These are phyloP conservation scores for Hanseniaspora opuntiae DNA, from an alignment of 805 yeast species.

Conservation along the genomic window DNA sequence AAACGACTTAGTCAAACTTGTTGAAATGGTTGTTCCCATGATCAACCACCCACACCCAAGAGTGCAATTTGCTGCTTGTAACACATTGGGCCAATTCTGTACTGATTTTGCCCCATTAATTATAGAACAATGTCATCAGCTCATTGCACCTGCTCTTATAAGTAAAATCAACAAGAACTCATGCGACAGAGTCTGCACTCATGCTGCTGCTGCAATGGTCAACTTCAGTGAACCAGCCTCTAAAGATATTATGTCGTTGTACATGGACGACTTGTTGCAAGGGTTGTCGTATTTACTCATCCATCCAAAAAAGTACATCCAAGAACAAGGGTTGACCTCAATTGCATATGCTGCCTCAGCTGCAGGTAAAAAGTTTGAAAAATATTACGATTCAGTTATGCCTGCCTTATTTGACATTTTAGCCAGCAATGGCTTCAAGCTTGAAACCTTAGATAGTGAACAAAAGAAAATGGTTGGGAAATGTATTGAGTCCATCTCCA, in stretches of 20 bases:
- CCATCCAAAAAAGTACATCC: slow-evolving; percentile 82
- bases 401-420: slow-evolving; percentile 71
- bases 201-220: slow-evolving; percentile 96
- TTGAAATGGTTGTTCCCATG: slow-evolving; percentile 77
- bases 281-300: slow-evolving; percentile 65
- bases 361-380: slow-evolving; percentile 73
- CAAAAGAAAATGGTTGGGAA: slow-evolving; percentile 75
- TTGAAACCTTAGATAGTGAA: slow-evolving; percentile 56
- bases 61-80: slow-evolving; percentile 94
- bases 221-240: slow-evolving; percentile 88
- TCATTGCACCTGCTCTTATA: slow-evolving; percentile 77
- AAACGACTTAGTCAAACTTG: slow-evolving; percentile 62
- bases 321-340: slow-evolving; percentile 92
- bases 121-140: slow-evolving; percentile 65
- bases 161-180: slow-evolving; percentile 60
- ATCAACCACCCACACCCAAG: slow-evolving; percentile 78
- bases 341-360: slow-evolving; percentile 96
- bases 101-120: slow-evolving; percentile 88
- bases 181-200: slow-evolving; percentile 89
- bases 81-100: slow-evolving; percentile 90
- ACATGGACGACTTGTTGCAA: slow-evolving; percentile 63
- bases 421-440: slow-evolving; percentile 64
- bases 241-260: slow-evolving; percentile 82
- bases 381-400: slow-evolving; percentile 90
- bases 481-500: slow-evolving; percentile 88